A percentile compares a stretch with the other conserved stretches of the same genome.
These are phyloP conservation scores for Xylaria intraflava DNA, from an alignment of 495 filamentous ascomycete genomes.

Conservation along the genomic window DNA sequence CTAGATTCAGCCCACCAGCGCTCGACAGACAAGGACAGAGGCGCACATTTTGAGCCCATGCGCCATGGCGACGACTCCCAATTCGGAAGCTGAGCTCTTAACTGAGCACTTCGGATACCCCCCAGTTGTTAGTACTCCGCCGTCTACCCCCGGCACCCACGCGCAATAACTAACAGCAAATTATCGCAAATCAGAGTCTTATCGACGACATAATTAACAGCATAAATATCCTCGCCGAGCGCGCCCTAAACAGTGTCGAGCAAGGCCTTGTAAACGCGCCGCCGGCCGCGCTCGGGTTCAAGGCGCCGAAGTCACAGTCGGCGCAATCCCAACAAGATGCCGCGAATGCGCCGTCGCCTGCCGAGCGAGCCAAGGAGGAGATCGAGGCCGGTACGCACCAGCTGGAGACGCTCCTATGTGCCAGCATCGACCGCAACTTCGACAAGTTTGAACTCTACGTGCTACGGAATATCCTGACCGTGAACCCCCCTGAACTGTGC, in stretches of 20 bases:
- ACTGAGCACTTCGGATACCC: conserved; percentile 96
- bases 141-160: background rate
- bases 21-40: background rate
- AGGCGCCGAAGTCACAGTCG: conserved; percentile 26
- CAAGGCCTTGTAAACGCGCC: conserved; percentile 64
- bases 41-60: background rate
- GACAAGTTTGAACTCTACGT: conserved; percentile 95
- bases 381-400: conserved; percentile 87
- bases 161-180: conserved; percentile 11
- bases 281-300: conserved; percentile 72
- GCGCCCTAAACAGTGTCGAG: conserved; percentile 77
- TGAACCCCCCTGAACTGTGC: conserved; percentile 60
- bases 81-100: conserved; percentile 64
- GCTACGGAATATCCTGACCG: conserved; percentile 78
- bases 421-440: conserved; percentile 90
- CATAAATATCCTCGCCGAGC: conserved; percentile 82
- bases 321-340: conserved; percentile 36
- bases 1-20: background rate
- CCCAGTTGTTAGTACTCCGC: conserved; percentile 60
- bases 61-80: conserved; percentile 41
- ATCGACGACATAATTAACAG: conserved; percentile 97
- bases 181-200: conserved; percentile 54
- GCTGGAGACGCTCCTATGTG: conserved; percentile 89
- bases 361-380: conserved; percentile 59
- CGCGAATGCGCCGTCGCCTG: conserved; percentile 47